Evolutionary conservation across 2,329 filamentous ascomycete genomes (phyloP).

Genomic region (Neonectria ditissima): DNA sequence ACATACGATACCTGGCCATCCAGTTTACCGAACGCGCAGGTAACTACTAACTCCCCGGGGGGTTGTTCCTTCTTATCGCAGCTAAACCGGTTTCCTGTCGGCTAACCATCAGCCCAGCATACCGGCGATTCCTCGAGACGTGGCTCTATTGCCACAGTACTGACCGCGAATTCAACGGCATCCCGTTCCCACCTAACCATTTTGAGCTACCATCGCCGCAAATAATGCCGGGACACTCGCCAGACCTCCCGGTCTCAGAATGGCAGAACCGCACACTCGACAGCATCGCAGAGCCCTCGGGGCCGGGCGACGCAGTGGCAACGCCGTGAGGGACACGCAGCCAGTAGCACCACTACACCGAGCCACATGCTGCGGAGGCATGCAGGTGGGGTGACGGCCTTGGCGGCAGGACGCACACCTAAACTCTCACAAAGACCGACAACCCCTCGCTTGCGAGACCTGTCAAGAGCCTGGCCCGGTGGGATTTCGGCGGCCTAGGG

Average conservation of each 20-base stretch:
- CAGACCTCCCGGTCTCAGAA: conserved; percentile 41
- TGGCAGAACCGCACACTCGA: conserved; percentile 42
- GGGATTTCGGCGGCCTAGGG: conserved; percentile 24
- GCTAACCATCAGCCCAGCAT: conserved; percentile 48
- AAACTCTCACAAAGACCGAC: neutral
- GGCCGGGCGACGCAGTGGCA: conserved; percentile 37
- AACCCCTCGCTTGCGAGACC: conserved; percentile 1
- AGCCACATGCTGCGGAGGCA: conserved; percentile 41
- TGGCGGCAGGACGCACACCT: conserved; percentile 29
- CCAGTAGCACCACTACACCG: conserved; percentile 38
- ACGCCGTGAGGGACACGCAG: conserved; percentile 39
- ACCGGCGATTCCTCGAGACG: conserved; percentile 58
- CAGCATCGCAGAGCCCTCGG: conserved; percentile 42
- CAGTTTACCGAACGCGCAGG: conserved; percentile 63
- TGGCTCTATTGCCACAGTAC: conserved; percentile 60
- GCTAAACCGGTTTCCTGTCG: conserved; percentile 30
- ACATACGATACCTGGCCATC: conserved; percentile 62
- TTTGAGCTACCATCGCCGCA: conserved; percentile 62
- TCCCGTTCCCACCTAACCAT: conserved; percentile 59
- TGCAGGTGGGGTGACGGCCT: conserved; percentile 42
- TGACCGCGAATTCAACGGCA: conserved; percentile 59
- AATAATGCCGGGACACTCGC: conserved; percentile 51
- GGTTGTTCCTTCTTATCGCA: conserved; percentile 21
- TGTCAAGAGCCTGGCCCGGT: conserved; percentile 14
- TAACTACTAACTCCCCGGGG: conserved; percentile 41